These are phyloP conservation scores for Lunularia cruciata DNA, from an alignment of 225 moss, liverwort and hornwort species.

Conservation along the genomic window DNA sequence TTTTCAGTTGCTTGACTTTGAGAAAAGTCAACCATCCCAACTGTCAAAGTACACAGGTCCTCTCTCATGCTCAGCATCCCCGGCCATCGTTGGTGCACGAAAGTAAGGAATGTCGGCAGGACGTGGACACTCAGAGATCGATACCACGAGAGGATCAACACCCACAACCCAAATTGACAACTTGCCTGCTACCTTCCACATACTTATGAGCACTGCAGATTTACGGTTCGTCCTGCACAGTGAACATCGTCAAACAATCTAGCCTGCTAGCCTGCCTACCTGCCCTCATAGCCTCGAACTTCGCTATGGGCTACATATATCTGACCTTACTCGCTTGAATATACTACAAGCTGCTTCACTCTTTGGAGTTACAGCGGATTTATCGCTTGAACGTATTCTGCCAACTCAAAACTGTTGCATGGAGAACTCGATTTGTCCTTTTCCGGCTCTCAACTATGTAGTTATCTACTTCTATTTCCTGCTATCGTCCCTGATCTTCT, in stretches of 20 bases:
- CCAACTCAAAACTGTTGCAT: not conserved
- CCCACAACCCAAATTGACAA: not conserved
- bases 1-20: not conserved
- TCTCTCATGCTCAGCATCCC: not conserved
- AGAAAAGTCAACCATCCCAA: not conserved
- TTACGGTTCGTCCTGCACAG: conserved; percentile 2
- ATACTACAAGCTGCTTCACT: not conserved
- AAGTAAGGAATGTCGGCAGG: not conserved
- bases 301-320: not conserved
- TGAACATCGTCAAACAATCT: not conserved
- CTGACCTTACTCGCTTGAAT: too few relatives aligned
- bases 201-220: not conserved
- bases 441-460: too few relatives aligned
- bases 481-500: not conserved
- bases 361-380: not conserved
- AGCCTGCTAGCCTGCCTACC: too few relatives aligned
- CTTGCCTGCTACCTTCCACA: not conserved
- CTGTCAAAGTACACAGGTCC: not conserved
- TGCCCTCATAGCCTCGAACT: not conserved
- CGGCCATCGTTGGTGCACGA: not conserved
- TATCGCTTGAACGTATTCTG: not conserved
- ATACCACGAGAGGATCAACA: not conserved
- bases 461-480: not conserved
- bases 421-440: too few relatives aligned
- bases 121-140: not conserved